phyloP scores from a whole-genome alignment of 495 filamentous ascomycete species.

The Penicillium goetzii region DNA sequence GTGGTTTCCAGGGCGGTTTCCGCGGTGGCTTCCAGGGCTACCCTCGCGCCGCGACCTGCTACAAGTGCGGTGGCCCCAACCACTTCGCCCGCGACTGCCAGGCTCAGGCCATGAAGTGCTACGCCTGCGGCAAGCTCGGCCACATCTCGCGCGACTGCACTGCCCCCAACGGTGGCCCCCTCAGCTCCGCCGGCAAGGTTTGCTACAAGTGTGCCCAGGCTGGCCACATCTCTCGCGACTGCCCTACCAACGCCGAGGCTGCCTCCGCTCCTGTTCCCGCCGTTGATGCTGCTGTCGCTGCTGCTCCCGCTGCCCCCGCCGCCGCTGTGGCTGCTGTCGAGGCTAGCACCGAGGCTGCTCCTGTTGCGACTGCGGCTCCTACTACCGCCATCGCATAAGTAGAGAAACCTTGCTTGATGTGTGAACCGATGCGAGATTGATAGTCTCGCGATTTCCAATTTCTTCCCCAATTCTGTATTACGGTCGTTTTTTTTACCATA shows the following conservation, averaged over 20 bases:
- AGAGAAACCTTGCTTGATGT: constrained; percentile 4
- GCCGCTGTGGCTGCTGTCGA: constrained; percentile 49
- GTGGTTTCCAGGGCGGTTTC: constrained; percentile 68
- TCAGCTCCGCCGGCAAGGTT: constrained; percentile 95
- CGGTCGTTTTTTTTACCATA: constrained; percentile 36
- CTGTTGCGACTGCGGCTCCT: constrained; percentile 51
- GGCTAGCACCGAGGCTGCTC: constrained; percentile 41
- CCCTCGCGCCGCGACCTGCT: constrained; percentile 89
- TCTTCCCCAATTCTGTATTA: constrained; percentile 40
- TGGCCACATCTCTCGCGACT: constrained; percentile 96
- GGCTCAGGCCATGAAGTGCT: constrained; percentile 99
- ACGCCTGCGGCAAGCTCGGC: constrained; percentile 97
- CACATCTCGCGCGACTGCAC: constrained; percentile 99
- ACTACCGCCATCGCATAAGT: constrained; percentile 61
- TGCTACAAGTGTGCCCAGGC: constrained; percentile 97
- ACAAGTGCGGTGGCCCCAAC: constrained; percentile 99
- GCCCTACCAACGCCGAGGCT: constrained; percentile 66
- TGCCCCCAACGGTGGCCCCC: constrained; percentile 91
- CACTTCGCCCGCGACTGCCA: constrained; percentile 99
- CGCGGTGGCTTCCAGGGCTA: constrained; percentile 70
- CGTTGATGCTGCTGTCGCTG: constrained; percentile 36
- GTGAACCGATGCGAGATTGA: not conserved
- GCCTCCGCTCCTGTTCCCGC: constrained; percentile 39
- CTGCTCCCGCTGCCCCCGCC: constrained; percentile 35
- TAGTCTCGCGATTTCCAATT: constrained; percentile 20